phyloP scores from a whole-genome alignment of 1,284 basidiomycete genomes.

The Earliella scabrosa region DNA sequence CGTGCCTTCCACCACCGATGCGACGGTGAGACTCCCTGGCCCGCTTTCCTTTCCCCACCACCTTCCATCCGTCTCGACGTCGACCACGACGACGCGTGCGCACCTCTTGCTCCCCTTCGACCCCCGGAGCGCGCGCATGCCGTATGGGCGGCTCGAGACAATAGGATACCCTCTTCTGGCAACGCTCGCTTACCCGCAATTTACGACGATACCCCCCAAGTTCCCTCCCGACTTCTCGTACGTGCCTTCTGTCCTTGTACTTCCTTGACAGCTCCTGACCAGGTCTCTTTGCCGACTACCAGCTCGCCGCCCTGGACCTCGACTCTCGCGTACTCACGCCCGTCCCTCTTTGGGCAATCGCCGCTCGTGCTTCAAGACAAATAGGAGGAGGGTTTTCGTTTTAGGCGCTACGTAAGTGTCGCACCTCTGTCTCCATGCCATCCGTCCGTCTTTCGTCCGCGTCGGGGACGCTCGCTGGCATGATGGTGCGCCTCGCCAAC shows the following conservation, averaged over 20 bases:
- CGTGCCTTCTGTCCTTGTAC: slow-evolving; percentile 14
- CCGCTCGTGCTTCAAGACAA: slow-evolving; percentile 14
- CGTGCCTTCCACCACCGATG: slow-evolving; percentile 12
- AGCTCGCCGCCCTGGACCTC: slow-evolving; percentile 8
- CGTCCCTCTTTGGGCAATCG: slow-evolving; percentile 8
- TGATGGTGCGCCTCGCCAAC: background rate
- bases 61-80: slow-evolving; percentile 7
- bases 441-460: slow-evolving; percentile 4
- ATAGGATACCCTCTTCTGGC: slow-evolving; percentile 25
- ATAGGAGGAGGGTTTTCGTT: slow-evolving; percentile 6
- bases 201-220: slow-evolving; percentile 25
- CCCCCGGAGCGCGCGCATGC: slow-evolving; percentile 22
- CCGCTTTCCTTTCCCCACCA: slow-evolving; percentile 6
- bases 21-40: slow-evolving; percentile 11
- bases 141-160: slow-evolving; percentile 24
- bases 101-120: background rate
- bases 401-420: slow-evolving; percentile 20
- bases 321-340: slow-evolving; percentile 1
- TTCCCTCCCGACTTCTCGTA: slow-evolving; percentile 14
- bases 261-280: slow-evolving; percentile 5
- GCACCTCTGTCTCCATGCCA: slow-evolving; percentile 9
- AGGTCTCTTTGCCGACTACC: slow-evolving; percentile 2
- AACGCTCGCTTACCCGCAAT: slow-evolving; percentile 20
- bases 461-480: background rate
- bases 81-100: slow-evolving; percentile 4